Conservation (phyloP, 106 monocot genomes). For the Gastrodia elata region DNA sequence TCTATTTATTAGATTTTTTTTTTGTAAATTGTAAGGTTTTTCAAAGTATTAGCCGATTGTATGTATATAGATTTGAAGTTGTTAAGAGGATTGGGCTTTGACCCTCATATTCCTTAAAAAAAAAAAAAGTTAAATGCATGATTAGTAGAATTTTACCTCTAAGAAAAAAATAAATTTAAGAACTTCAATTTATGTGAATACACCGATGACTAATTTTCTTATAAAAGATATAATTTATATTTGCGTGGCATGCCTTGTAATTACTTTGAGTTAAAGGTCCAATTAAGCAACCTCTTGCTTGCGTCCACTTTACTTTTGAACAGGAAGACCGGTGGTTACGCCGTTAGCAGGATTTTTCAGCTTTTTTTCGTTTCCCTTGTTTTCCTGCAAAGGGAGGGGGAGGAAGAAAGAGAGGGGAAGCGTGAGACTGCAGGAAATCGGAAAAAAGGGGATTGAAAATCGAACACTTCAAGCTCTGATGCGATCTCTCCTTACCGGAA, state of each 20-base stretch:
- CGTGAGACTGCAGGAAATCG: background rate
- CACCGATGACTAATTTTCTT: background rate
- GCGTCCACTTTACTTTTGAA: background rate
- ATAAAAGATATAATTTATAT: no score
- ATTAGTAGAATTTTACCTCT: no score
- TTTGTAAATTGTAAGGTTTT: no score
- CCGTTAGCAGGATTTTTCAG: background rate
- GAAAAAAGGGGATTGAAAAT: background rate
- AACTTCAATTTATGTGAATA: no score
- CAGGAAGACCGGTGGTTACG: background rate
- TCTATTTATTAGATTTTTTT: no score
- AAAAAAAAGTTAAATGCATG: no score
- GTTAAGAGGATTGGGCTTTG: no score
- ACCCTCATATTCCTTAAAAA: no score
- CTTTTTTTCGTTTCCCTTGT: background rate
- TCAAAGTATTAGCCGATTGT: no score
- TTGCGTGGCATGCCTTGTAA: background rate
- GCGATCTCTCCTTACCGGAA: background rate
- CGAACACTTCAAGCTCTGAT: background rate
- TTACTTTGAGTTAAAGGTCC: background rate
- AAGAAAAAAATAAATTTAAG: no score
- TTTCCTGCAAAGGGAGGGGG: background rate
- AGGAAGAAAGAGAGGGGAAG: constrained; percentile 1
- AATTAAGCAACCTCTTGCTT: background rate
- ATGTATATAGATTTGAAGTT: no score